Conservation (phyloP, 805 yeast species). For the Zygosaccharomyces bisporus region DNA sequence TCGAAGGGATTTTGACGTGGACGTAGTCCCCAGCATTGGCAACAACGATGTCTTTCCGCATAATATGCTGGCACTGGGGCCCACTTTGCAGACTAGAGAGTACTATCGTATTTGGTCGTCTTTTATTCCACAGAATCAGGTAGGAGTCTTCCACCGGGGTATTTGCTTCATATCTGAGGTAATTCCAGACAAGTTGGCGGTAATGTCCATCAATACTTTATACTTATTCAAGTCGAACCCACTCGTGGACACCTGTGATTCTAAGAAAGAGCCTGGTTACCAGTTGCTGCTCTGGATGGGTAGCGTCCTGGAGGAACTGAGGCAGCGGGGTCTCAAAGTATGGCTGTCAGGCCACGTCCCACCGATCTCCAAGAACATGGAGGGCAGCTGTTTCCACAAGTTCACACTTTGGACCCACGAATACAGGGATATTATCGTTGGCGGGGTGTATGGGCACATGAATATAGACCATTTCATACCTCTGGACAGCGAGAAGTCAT, state of each 20-base stretch:
- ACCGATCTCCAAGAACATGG: slow-evolving; percentile 74
- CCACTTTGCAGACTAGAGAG: slow-evolving; percentile 82
- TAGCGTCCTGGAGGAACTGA: slow-evolving; percentile 63
- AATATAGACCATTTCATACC: slow-evolving; percentile 83
- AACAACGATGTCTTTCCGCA: slow-evolving; percentile 90
- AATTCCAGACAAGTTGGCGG: slow-evolving; percentile 75
- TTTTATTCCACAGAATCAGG: slow-evolving; percentile 72
- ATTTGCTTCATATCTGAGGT: slow-evolving; percentile 73
- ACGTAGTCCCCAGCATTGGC: slow-evolving; percentile 70
- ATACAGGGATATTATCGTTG: slow-evolving; percentile 77
- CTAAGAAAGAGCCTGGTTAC: slow-evolving; percentile 73
- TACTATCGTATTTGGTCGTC: slow-evolving; percentile 67
- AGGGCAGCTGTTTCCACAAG: slow-evolving; percentile 67
- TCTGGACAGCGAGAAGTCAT: slow-evolving; percentile 65
- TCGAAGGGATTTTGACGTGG: slow-evolving; percentile 45
- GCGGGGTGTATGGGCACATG: slow-evolving; percentile 87
- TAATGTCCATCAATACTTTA: slow-evolving; percentile 72
- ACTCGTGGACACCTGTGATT: slow-evolving; percentile 74
- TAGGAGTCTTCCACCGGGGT: slow-evolving; percentile 69
- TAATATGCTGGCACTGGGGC: slow-evolving; percentile 80
- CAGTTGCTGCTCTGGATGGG: slow-evolving; percentile 76
- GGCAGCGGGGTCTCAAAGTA: slow-evolving; percentile 72
- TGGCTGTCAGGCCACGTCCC: slow-evolving; percentile 91
- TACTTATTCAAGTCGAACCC: slow-evolving; percentile 76
- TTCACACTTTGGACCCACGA: slow-evolving; percentile 79